Conservation (phyloP, 2,329 filamentous ascomycete genomes). For the Fusarium chuoi region DNA sequence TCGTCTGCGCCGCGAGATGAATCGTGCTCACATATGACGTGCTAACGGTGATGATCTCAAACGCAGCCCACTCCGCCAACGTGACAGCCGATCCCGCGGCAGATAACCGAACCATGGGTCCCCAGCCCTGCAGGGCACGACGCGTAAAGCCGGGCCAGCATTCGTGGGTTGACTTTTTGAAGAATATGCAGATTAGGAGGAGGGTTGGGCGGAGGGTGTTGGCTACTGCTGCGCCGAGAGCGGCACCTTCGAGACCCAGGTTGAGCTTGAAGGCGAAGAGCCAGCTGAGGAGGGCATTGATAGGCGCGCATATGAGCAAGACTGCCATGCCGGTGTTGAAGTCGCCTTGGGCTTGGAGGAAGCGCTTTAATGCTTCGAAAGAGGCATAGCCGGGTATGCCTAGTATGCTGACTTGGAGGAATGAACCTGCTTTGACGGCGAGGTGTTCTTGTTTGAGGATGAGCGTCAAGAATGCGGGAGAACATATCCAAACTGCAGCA, state of each 20-base stretch:
- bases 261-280: conserved; percentile 54
- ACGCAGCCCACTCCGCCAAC: conserved; percentile 56
- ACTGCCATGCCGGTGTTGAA: conserved; percentile 61
- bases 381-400: conserved; percentile 63
- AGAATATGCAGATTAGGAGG: conserved; percentile 57
- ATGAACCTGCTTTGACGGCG: conserved; percentile 60
- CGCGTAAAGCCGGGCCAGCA: conserved; percentile 54
- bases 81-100: conserved; percentile 53
- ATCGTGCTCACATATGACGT: conserved; percentile 57
- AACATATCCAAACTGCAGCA: conserved; percentile 59
- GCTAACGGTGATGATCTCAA: conserved; percentile 57
- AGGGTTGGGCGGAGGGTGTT: conserved; percentile 60
- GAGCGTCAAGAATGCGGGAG: conserved; percentile 56
- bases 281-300: conserved; percentile 62
- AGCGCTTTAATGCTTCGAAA: conserved; percentile 65
- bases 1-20: conserved; percentile 55
- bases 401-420: conserved; percentile 59
- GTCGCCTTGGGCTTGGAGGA: conserved; percentile 64
- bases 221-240: conserved; percentile 59
- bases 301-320: conserved; percentile 57
- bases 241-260: conserved; percentile 62
- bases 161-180: conserved; percentile 48
- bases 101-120: conserved; percentile 52
- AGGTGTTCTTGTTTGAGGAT: conserved; percentile 60
- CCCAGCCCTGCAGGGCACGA: conserved; percentile 52